A percentile compares a stretch with the other conserved stretches of the same genome.
Evolutionary conservation across 495 filamentous ascomycete genomes (phyloP).

Genomic region (Astrocystis sublimbata): DNA sequence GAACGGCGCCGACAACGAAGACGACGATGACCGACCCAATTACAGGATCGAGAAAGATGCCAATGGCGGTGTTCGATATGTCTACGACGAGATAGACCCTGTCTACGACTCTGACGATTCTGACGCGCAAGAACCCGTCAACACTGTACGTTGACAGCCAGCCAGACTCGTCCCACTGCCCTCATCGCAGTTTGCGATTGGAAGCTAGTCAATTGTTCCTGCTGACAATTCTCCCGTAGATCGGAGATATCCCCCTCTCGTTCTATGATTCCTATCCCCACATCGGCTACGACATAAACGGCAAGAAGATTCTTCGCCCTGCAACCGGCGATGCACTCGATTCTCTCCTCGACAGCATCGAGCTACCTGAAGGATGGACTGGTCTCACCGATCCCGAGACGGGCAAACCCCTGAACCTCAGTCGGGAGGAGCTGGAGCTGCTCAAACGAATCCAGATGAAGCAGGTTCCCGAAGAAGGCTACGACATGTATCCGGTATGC

Average conservation of each 20-base stretch:
- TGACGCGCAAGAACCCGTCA: constrained; percentile 73
- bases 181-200: background rate
- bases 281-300: constrained; percentile 98
- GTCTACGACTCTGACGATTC: constrained; percentile 95
- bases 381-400: constrained; percentile 91
- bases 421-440: constrained; percentile 83
- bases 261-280: constrained; percentile 98
- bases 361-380: constrained; percentile 97
- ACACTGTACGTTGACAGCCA: constrained; percentile 53
- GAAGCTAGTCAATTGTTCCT: background rate
- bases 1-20: constrained; percentile 21
- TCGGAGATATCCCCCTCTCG: constrained; percentile 88
- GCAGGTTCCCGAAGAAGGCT: constrained; percentile 80
- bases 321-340: constrained; percentile 93
- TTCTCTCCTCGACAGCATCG: constrained; percentile 91
- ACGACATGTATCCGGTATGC: constrained; percentile 80
- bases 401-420: constrained; percentile 86
- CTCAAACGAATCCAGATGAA: constrained; percentile 88
- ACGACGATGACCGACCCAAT: constrained; percentile 52
- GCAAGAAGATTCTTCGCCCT: constrained; percentile 94
- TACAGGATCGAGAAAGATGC: constrained; percentile 59
- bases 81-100: constrained; percentile 85
- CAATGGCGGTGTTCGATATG: constrained; percentile 54
- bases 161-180: background rate
- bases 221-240: constrained; percentile 34